Evolutionary conservation across 1,284 basidiomycete genomes (phyloP).

Genomic region (Cerrena zonata): DNA sequence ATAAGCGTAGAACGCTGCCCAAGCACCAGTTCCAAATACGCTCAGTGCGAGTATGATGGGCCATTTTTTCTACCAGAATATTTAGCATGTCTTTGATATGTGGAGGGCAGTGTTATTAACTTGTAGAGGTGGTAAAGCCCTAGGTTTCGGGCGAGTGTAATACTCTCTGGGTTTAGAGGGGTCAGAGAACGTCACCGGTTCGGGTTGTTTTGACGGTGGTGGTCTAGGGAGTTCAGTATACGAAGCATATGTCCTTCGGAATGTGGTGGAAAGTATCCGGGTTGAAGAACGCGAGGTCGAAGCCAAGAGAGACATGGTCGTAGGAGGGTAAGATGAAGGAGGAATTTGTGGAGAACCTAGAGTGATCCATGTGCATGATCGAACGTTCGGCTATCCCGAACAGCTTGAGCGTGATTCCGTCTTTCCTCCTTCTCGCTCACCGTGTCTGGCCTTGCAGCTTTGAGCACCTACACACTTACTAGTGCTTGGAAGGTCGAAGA

Average conservation of each 20-base stretch:
- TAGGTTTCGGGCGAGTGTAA: slow-evolving; percentile 29
- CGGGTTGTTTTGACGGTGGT: slow-evolving; percentile 21
- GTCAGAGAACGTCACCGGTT: slow-evolving; percentile 29
- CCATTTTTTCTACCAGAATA: slow-evolving; percentile 44
- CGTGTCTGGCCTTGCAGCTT: no score
- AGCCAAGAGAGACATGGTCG: slow-evolving; percentile 4
- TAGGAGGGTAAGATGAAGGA: background rate
- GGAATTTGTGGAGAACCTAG: background rate
- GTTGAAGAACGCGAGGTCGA: background rate
- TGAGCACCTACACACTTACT: no score
- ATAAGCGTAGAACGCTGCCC: slow-evolving; percentile 63
- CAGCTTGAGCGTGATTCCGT: background rate
- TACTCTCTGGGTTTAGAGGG: slow-evolving; percentile 31
- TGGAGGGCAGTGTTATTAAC: slow-evolving; percentile 23
- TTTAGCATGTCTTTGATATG: background rate
- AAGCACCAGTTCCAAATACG: slow-evolving; percentile 51
- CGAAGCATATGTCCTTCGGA: slow-evolving; percentile 12
- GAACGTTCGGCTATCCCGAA: background rate
- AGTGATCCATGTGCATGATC: background rate
- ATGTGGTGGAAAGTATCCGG: background rate
- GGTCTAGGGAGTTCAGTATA: slow-evolving; percentile 15
- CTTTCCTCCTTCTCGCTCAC: no score
- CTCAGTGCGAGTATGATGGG: slow-evolving; percentile 49
- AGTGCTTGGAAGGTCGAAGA: no score
- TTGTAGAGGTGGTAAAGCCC: slow-evolving; percentile 40